These are phyloP conservation scores for Xylaria flabelliformis DNA, from an alignment of 495 filamentous ascomycete genomes.

Conservation along the genomic window DNA sequence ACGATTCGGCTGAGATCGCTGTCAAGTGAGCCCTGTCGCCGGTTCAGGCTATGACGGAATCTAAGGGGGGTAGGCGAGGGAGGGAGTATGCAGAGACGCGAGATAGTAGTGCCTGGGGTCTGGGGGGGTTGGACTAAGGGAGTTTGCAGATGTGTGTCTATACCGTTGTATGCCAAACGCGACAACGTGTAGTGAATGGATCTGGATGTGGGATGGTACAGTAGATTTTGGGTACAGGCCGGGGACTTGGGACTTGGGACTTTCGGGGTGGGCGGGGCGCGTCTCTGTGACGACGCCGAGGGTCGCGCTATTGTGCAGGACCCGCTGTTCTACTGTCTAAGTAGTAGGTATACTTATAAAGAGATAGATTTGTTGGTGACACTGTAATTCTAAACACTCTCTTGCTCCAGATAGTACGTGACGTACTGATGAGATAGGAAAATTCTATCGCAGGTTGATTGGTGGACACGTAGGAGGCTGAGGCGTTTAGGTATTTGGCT, in stretches of 20 bases:
- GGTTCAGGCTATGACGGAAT: slow-evolving; percentile 56
- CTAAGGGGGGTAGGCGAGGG: slow-evolving; percentile 43
- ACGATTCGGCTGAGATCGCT: slow-evolving; percentile 45
- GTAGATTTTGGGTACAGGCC: slow-evolving; percentile 23
- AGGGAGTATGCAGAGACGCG: slow-evolving; percentile 40
- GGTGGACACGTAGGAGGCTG: not conserved
- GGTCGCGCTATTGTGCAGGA: slow-evolving; percentile 38
- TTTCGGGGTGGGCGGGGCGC: slow-evolving; percentile 25
- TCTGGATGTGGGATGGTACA: slow-evolving; percentile 23
- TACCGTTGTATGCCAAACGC: slow-evolving; percentile 24
- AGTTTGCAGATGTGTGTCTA: slow-evolving; percentile 25
- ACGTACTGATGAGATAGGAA: not conserved
- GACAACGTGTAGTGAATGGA: slow-evolving; percentile 23
- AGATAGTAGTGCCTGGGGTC: slow-evolving; percentile 15
- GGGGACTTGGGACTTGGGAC: slow-evolving; percentile 18
- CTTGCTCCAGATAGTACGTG: not conserved
- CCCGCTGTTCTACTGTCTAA: slow-evolving; percentile 16
- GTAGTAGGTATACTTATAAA: slow-evolving; percentile 5
- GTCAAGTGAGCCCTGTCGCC: slow-evolving; percentile 46
- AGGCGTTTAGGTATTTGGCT: not conserved
- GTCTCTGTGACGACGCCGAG: slow-evolving; percentile 38
- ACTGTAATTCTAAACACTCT: not conserved
- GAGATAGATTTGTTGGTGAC: not conserved
- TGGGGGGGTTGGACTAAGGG: slow-evolving; percentile 17
- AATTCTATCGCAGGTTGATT: not conserved